Conservation (phyloP, 2,329 filamentous ascomycete species). For the Alternaria sp. region DNA sequence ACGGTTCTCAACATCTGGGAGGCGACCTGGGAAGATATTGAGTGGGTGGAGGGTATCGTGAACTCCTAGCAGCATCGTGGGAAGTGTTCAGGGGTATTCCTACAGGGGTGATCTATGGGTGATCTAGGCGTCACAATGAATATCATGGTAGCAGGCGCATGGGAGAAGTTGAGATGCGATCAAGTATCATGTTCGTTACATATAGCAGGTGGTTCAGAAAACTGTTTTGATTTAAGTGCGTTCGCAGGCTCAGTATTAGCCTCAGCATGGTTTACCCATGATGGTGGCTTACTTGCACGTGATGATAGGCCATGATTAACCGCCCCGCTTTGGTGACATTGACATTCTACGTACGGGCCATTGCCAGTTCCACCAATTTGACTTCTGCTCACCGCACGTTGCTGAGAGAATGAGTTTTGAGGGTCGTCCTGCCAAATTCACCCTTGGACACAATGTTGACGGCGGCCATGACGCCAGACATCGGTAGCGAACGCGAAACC, state of each 20-base stretch:
- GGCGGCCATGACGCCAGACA: slow-evolving; percentile 32
- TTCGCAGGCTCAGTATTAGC: neutral
- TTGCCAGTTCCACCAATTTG: slow-evolving; percentile 8
- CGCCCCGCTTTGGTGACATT: slow-evolving; percentile 36
- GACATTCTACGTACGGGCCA: slow-evolving; percentile 16
- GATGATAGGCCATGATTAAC: slow-evolving; percentile 28
- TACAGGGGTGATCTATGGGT: slow-evolving; percentile 6
- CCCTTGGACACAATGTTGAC: slow-evolving; percentile 34
- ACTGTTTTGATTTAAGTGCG: neutral
- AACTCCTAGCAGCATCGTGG: slow-evolving; percentile 23
- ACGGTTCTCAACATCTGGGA: slow-evolving; percentile 62
- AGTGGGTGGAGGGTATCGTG: slow-evolving; percentile 59
- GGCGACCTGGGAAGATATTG: slow-evolving; percentile 64
- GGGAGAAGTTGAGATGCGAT: neutral
- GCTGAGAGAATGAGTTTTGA: slow-evolving; percentile 38
- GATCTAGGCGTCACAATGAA: slow-evolving; percentile 18
- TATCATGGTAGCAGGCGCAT: neutral
- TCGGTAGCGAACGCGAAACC: slow-evolving; percentile 25
- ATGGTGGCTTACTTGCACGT: slow-evolving; percentile 25
- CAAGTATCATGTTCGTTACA: neutral
- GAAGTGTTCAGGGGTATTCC: neutral
- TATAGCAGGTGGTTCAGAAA: neutral
- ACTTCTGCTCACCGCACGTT: slow-evolving; percentile 19
- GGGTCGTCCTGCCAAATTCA: slow-evolving; percentile 16
- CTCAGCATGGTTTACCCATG: slow-evolving; percentile 6